Conservation (phyloP, 768 basidiomycete genomes). For the Infundibulicybe gibba region DNA sequence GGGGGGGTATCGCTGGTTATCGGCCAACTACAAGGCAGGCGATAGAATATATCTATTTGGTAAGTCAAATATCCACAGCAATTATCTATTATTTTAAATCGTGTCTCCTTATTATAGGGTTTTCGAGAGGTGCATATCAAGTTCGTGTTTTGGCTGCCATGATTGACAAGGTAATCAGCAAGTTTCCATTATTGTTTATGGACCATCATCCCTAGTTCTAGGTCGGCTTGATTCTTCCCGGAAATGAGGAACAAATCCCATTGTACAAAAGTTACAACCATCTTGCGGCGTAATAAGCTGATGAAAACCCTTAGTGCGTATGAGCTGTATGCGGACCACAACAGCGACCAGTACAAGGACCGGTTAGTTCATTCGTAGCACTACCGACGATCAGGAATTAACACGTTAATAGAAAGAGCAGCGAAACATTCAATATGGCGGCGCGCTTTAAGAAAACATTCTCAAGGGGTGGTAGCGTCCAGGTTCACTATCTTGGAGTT, state of each 20-base stretch:
- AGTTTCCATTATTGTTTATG: background rate
- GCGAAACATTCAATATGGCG: constrained; percentile 7
- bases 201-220: constrained; percentile 5
- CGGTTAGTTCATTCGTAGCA: background rate
- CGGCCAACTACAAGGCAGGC: constrained; percentile 31
- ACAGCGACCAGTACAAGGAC: background rate
- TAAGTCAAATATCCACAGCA: constrained; percentile 3
- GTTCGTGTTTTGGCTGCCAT: constrained; percentile 37
- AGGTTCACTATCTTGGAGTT: constrained; percentile 35
- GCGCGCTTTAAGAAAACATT: constrained; percentile 23
- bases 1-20: constrained; percentile 36
- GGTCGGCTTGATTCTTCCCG: constrained; percentile 35
- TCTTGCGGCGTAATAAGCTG: background rate
- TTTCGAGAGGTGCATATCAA: constrained; percentile 43
- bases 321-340: constrained; percentile 26
- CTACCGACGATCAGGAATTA: background rate
- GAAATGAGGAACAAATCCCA: constrained; percentile 36
- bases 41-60: constrained; percentile 38
- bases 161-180: constrained; percentile 26
- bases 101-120: constrained; percentile 25
- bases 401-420: background rate
- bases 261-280: constrained; percentile 21
- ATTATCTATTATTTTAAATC: no score
- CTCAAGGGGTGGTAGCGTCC: constrained; percentile 13
- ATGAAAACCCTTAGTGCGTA: constrained; percentile 26